These are phyloP conservation scores for Blastobotrys raffinosifermentans DNA, from an alignment of 1,139 yeast species.

Conservation along the genomic window DNA sequence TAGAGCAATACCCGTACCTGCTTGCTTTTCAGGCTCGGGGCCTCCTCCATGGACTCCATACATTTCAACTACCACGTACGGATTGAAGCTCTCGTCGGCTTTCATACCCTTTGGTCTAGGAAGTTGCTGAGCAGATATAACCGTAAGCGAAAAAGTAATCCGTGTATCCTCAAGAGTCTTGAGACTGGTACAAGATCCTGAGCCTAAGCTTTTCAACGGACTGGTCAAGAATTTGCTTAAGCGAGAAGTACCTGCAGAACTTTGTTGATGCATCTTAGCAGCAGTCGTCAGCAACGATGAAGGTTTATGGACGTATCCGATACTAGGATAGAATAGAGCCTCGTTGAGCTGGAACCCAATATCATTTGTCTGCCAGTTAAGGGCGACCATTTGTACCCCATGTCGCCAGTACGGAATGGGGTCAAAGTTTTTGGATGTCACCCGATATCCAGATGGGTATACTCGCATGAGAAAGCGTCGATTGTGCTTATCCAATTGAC, in stretches of 20 bases:
- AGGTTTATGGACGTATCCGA: constrained; percentile 82
- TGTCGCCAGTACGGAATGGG: constrained; percentile 76
- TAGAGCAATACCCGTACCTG: constrained; percentile 19
- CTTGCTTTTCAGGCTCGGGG: constrained; percentile 6
- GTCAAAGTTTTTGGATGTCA: constrained; percentile 71
- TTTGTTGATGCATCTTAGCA: too few species aligned
- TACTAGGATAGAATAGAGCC: constrained; percentile 62
- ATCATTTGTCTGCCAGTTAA: constrained; percentile 95
- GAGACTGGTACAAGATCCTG: constrained; percentile 2
- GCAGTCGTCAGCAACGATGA: constrained; percentile 16
- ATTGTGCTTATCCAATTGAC: constrained; percentile 66
- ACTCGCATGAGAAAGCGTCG: constrained; percentile 68
- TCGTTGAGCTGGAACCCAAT: constrained; percentile 85
- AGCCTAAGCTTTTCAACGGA: not conserved
- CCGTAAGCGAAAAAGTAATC: constrained; percentile 36
- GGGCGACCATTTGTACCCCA: constrained; percentile 93
- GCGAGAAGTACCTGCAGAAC: too few species aligned
- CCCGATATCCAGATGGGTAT: constrained; percentile 76
- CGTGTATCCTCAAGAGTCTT: constrained; percentile 4
- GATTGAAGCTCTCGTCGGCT: constrained; percentile 43
- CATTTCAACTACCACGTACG: constrained; percentile 54
- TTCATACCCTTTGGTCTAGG: constrained; percentile 56
- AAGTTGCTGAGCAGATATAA: constrained; percentile 81
- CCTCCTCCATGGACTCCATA: constrained; percentile 34
- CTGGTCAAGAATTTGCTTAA: not conserved